These are phyloP conservation scores for Volvox reticuliferus DNA, from an alignment of 139 green algal species.

Conservation along the genomic window DNA sequence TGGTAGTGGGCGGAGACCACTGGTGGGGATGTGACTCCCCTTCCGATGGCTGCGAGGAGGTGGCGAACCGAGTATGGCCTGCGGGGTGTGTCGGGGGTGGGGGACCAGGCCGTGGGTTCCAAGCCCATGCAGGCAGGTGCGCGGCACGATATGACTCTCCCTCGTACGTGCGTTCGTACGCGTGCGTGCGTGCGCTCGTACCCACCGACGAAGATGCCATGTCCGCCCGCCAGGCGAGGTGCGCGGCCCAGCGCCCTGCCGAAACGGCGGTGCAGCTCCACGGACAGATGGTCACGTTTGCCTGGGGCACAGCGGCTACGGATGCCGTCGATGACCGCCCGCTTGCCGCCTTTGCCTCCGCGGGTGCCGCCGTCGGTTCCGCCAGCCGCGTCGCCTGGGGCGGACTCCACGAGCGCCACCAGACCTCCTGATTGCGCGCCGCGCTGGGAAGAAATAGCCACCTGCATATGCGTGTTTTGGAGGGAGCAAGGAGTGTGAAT, in stretches of 20 bases:
- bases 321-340: not conserved
- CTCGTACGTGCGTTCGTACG: not conserved
- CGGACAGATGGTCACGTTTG: constrained; percentile 34
- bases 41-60: constrained; percentile 24
- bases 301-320: constrained; percentile 22
- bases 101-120: not conserved
- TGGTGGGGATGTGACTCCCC: constrained; percentile 31
- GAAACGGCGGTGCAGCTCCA: not conserved
- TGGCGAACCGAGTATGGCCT: constrained; percentile 43
- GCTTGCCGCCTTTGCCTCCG: not conserved
- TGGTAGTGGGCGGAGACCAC: constrained; percentile 18
- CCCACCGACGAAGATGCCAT: constrained; percentile 33
- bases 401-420: not conserved
- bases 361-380: not conserved
- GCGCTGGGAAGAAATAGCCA: constrained; percentile 35
- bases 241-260: not conserved
- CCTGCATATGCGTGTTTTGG: not conserved
- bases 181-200: too few relatives aligned
- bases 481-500: not conserved
- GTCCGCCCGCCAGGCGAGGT: not conserved
- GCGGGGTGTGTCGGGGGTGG: not conserved
- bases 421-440: constrained; percentile 25
- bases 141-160: not conserved
- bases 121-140: not conserved
- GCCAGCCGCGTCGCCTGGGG: not conserved